These are phyloP conservation scores for Hymenoscyphus scutula DNA, from an alignment of 2,329 filamentous ascomycete species.

Conservation along the genomic window DNA sequence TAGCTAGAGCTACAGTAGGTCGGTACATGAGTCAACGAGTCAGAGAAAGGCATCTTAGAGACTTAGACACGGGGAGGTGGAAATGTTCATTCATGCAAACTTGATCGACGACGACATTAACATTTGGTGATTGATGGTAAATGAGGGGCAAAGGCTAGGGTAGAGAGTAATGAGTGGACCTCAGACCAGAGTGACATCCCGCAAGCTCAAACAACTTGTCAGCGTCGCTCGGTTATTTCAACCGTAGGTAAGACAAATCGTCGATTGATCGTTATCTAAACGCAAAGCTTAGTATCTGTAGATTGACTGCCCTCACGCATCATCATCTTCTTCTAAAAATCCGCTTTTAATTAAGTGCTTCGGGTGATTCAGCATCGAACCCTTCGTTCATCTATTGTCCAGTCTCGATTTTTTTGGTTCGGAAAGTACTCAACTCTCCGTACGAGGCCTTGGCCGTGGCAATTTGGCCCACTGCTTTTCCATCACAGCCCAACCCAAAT, in stretches of 20 bases:
- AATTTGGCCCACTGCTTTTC: neutral
- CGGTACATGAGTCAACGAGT: neutral
- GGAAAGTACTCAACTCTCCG: neutral
- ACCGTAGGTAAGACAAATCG: neutral
- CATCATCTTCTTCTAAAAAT: too few relatives aligned
- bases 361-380: neutral
- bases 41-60: neutral
- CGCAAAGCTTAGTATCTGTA: neutral
- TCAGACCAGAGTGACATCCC: neutral
- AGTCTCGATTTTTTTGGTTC: neutral
- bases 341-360: too few relatives aligned
- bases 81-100: conserved; percentile 1
- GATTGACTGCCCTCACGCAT: too few relatives aligned
- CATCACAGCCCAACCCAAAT: conserved; percentile 24
- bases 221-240: neutral
- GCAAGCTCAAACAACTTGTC: neutral
- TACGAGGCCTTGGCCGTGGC: neutral
- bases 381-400: neutral
- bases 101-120: neutral
- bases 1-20: too few relatives aligned
- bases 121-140: neutral
- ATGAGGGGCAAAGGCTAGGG: neutral
- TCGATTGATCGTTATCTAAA: neutral
- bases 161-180: neutral
- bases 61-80: too few relatives aligned